Conservation (phyloP, 116 monocot genomes). For the Iris pallida region DNA sequence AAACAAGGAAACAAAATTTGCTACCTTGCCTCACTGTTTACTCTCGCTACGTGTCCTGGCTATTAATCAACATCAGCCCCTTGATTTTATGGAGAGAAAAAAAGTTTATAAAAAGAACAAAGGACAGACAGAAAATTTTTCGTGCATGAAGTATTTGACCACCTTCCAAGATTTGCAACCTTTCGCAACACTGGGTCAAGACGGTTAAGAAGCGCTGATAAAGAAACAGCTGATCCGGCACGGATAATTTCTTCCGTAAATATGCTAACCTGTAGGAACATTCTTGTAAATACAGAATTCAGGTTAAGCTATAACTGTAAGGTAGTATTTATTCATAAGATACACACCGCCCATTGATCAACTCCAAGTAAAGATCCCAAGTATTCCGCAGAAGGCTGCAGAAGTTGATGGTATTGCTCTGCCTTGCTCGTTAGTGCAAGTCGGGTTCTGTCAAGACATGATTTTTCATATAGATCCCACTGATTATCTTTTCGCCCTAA, state of each 20-base stretch:
- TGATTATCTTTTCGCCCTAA: constrained; percentile 51
- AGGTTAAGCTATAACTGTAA: background rate
- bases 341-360: constrained; percentile 80
- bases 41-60: background rate
- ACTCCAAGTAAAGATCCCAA: constrained; percentile 85
- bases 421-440: constrained; percentile 80
- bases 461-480: constrained; percentile 93
- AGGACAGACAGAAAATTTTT: background rate
- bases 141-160: background rate
- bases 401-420: constrained; percentile 72
- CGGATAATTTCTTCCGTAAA: constrained; percentile 99
- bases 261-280: constrained; percentile 53
- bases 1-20: background rate
- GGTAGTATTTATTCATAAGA: constrained; percentile 4
- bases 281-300: background rate
- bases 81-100: background rate
- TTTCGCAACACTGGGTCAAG: constrained; percentile 88
- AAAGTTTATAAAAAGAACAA: background rate
- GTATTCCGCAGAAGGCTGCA: constrained; percentile 96
- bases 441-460: constrained; percentile 83
- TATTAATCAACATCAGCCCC: background rate
- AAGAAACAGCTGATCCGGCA: constrained; percentile 89
- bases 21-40: background rate
- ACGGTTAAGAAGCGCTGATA: constrained; percentile 81
- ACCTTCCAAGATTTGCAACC: constrained; percentile 89